These are phyloP conservation scores for Monilinia aucupariae DNA, from an alignment of 2,329 filamentous ascomycete species.

Conservation along the genomic window DNA sequence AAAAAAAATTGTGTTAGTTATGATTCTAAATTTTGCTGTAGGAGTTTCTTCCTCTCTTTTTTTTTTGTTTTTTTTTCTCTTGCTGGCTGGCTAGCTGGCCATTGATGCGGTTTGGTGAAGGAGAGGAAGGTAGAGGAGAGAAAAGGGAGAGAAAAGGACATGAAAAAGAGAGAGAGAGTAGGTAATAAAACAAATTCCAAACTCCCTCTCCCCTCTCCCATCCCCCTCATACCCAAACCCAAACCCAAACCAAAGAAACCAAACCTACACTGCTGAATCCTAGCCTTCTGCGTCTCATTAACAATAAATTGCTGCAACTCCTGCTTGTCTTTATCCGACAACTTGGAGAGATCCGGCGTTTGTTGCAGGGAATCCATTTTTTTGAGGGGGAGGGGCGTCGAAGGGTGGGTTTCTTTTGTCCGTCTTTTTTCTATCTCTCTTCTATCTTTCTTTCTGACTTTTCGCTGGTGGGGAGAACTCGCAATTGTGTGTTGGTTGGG, in stretches of 20 bases:
- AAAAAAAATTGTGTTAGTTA: too few species aligned
- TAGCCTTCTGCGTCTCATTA: constrained; percentile 81
- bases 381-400: too few species aligned
- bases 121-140: too few species aligned
- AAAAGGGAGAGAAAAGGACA: too few species aligned
- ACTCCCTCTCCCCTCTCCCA: not conserved
- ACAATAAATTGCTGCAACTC: constrained; percentile 82
- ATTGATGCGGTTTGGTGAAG: too few species aligned
- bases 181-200: too few species aligned
- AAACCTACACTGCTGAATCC: constrained; percentile 47
- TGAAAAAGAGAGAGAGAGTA: too few species aligned
- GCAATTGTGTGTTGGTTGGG: not conserved
- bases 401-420: constrained; percentile 34
- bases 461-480: constrained; percentile 18
- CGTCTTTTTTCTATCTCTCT: too few species aligned
- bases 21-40: too few species aligned
- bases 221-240: not conserved
- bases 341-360: constrained; percentile 58
- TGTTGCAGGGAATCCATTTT: constrained; percentile 30
- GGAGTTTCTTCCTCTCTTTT: too few species aligned
- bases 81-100: too few species aligned
- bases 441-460: not conserved
- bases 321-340: constrained; percentile 75
- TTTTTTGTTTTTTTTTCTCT: too few species aligned
- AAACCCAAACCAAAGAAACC: not conserved